These are phyloP conservation scores for Tulasnella sp. DNA, from an alignment of 768 basidiomycete genomes.

Conservation along the genomic window DNA sequence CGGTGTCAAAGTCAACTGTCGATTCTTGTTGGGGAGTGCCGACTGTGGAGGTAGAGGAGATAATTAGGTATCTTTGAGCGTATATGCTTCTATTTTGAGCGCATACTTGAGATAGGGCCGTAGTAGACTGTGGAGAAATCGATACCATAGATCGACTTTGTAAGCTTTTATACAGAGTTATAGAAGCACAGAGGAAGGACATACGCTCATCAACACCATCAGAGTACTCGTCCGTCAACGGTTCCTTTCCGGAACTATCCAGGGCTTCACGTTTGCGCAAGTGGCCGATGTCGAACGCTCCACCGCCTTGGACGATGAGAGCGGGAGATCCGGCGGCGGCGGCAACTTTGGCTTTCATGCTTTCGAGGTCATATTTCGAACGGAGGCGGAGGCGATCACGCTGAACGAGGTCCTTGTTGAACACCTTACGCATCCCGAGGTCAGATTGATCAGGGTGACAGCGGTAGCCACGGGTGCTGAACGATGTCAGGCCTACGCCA, in stretches of 20 bases:
- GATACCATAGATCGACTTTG: not conserved
- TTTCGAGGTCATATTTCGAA: not conserved
- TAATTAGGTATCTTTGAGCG: not conserved
- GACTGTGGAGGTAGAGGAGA: not conserved
- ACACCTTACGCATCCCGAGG: not conserved
- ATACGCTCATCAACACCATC: not conserved
- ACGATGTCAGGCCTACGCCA: not conserved
- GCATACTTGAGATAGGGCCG: not conserved
- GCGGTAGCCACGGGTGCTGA: not conserved
- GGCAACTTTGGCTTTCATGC: not conserved
- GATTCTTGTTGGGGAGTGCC: slow-evolving; percentile 7
- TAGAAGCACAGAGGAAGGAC: not conserved
- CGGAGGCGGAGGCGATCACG: not conserved
- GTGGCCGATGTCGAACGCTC: slow-evolving; percentile 7
- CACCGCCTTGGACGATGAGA: not conserved
- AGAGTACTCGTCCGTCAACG: not conserved
- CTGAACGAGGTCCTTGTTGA: not conserved
- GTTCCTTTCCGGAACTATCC: not conserved
- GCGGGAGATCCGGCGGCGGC: not conserved
- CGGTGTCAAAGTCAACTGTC: slow-evolving; percentile 16
- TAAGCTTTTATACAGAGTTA: no score
- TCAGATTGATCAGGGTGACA: no score
- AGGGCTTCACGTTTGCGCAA: not conserved
- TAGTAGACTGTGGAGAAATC: not conserved
- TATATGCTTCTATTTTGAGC: not conserved